These are phyloP conservation scores for Aphanomyces stellatus DNA, from an alignment of 352 stramenopile genomes.

Conservation along the genomic window DNA sequence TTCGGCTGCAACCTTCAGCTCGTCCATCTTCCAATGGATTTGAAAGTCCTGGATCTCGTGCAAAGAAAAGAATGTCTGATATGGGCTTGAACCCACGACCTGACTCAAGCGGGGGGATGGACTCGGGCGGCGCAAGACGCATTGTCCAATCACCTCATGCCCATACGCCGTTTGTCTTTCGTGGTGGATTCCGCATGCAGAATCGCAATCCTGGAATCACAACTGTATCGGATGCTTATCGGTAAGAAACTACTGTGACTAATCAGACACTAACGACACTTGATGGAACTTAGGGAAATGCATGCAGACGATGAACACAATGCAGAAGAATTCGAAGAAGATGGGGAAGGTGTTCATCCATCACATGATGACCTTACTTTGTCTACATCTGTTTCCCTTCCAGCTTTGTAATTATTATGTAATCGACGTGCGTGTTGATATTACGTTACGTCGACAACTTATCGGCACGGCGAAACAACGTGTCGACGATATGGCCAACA, in stretches of 20 bases:
- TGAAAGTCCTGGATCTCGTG: background rate
- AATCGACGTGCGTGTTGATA: background rate
- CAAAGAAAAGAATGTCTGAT: slow-evolving; percentile 21
- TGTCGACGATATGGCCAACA: slow-evolving; percentile 95
- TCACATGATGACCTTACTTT: background rate
- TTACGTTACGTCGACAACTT: slow-evolving; percentile 63
- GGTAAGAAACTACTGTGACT: background rate
- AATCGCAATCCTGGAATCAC: slow-evolving; percentile 23
- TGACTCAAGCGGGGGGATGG: slow-evolving; percentile 2
- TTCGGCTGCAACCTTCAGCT: background rate
- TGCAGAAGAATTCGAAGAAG: slow-evolving; percentile 7
- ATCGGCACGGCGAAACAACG: slow-evolving; percentile 84
- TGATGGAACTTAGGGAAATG: slow-evolving; percentile 6
- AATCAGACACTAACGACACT: background rate
- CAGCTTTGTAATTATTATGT: background rate
- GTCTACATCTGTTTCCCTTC: slow-evolving; percentile 14
- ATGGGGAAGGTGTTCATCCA: slow-evolving; percentile 1
- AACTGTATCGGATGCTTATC: slow-evolving; percentile 11
- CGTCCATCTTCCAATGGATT: slow-evolving; percentile 5
- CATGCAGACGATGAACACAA: background rate
- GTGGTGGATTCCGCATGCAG: slow-evolving; percentile 44
- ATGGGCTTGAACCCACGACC: slow-evolving; percentile 12
- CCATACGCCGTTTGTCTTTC: slow-evolving; percentile 36
- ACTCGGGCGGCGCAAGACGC: slow-evolving; percentile 20
- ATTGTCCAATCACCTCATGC: slow-evolving; percentile 30